Evolutionary conservation across 192 early-diverging fungal species (phyloP), one percentile per base, ranked within the genome.

Genomic region (Martensiomyces pterosporus): DNA sequence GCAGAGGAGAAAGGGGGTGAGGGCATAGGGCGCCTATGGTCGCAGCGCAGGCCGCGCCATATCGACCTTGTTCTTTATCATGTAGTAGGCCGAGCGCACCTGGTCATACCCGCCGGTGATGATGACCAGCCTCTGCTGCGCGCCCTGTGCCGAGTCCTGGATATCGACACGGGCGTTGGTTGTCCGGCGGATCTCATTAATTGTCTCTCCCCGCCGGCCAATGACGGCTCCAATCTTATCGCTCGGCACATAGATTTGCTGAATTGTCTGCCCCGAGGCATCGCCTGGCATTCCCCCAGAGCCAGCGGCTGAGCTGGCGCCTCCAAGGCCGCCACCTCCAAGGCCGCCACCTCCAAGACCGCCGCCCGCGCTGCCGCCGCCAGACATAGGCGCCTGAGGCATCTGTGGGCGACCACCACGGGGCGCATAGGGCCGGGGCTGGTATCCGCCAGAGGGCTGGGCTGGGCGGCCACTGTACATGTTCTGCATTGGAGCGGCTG

Each of bases 131-230:
- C 70, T 39, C 51, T 74, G 51, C 27, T 66, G 55, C n/a, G 63
- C 59, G 47, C 65, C 60, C 12, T 46, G 64, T 4, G 57, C 55
- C 18, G 64, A 56, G 65, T 68, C 65, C 56, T 67, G 72, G 33
- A 75, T 75, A 25, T 75, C 65, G 12, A 75, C 72, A 14, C 51
- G 55, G 9, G 65, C 72, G 34, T 45, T 68, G 26, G 61, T 68
- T 9, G 49, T 25, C n/a, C 60, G 52, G 3, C 72, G 36, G 34
- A 75, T 75, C 24, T 57, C 52, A 32, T 75, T 67, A 43, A 75
- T 68, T 24, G 65, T 64, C 43, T 75, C 72, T 15, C 72, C 72
- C 17, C 61, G 55, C n/a, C 65, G 65, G 10, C 72, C 72, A 47
- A 75, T 75, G 16, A 75, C 54, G 1, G 65, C 72, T 4, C 72